phyloP scores from a whole-genome alignment of 768 basidiomycete species.

The Rhizopogon roseolus region DNA sequence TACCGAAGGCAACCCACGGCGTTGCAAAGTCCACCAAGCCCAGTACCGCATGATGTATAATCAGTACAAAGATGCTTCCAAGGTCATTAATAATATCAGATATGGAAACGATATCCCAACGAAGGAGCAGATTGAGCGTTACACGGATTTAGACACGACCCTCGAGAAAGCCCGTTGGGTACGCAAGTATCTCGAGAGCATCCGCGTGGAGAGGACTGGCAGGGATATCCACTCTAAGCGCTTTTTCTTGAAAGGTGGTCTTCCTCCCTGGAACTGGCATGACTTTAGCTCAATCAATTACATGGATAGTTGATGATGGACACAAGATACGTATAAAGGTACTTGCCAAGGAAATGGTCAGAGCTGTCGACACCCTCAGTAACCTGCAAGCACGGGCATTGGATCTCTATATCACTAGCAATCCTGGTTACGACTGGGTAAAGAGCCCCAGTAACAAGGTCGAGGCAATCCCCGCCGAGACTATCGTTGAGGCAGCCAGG shows the following conservation, averaged over 20 bases:
- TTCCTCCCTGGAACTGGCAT: neutral
- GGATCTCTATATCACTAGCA: slow-evolving; percentile 9
- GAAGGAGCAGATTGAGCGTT: slow-evolving; percentile 8
- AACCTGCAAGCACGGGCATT: slow-evolving; percentile 14
- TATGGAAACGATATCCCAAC: slow-evolving; percentile 12
- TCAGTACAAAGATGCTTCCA: slow-evolving; percentile 23
- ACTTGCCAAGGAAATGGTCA: slow-evolving; percentile 24
- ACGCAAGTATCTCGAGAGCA: slow-evolving; percentile 25
- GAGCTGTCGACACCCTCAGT: slow-evolving; percentile 14
- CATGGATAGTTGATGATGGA: slow-evolving; percentile 21
- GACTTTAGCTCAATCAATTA: neutral
- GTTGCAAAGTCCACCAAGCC: slow-evolving; percentile 21
- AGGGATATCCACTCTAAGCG: slow-evolving; percentile 25
- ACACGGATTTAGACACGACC: slow-evolving; percentile 7
- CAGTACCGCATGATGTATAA: slow-evolving; percentile 20
- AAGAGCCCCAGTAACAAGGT: neutral
- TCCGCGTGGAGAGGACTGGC: slow-evolving; percentile 26
- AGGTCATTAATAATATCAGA: slow-evolving; percentile 17
- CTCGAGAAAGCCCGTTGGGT: slow-evolving; percentile 18
- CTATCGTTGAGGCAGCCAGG: neutral
- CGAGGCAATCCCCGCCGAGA: neutral
- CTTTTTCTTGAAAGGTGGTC: slow-evolving; percentile 28
- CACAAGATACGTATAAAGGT: slow-evolving; percentile 25
- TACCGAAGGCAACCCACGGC: slow-evolving; percentile 15
- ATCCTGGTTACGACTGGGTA: slow-evolving; percentile 4